Base-by-base conservation (phyloP, 371 early-diverging fungal genomes). In the Rhizopus sp. region DNA sequence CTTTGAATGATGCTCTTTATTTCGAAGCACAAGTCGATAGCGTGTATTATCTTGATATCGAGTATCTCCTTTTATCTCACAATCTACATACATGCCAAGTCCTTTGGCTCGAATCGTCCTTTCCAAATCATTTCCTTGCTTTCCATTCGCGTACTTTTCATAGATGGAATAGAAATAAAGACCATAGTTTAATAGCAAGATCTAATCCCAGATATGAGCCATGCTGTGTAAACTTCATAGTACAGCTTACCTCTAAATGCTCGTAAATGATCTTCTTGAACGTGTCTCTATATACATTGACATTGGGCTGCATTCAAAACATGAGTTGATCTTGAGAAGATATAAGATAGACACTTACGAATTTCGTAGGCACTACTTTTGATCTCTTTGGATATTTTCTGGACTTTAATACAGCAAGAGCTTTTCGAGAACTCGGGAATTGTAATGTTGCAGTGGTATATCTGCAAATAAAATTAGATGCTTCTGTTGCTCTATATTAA, bases 201-300 rank as follows among this genome's bases (percentile, higher is more conserved):
- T 64, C 74, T 78, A 50, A 10, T n/a, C 2, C 7, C 3, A 37
- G 38, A 10, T 37, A 37, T 7, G 13, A 17, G 23, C 23, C 12
- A 23, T 17, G 7, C 4, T 29, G 12, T 32, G 29, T 39, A 13
- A 31, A 31, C 38, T 10, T 39, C 35, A 0, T 13, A 30, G n/a
- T 50, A 33, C 5, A 35, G 17, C 16, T 41, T 72, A 70, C 79
- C 59, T 85, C 82, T 12, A 85, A 40, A 57, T 85, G 85, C 44
- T 85, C 85, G 23, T 78, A 70, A 12, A 85, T 77, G n/a, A 78
- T 54, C 6, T 60, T 73, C 30, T 68, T 55, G 64, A 83, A 81
- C 0, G 68, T 64, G 1, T 83, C 79, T 48, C 67, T 71, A 65
- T 85, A 85, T 9, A 77, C 63, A 7, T 54, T 61, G 3, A 59